These are phyloP conservation scores for Testicularia cyperi DNA, from an alignment of 1,284 basidiomycete species.

Conservation along the genomic window DNA sequence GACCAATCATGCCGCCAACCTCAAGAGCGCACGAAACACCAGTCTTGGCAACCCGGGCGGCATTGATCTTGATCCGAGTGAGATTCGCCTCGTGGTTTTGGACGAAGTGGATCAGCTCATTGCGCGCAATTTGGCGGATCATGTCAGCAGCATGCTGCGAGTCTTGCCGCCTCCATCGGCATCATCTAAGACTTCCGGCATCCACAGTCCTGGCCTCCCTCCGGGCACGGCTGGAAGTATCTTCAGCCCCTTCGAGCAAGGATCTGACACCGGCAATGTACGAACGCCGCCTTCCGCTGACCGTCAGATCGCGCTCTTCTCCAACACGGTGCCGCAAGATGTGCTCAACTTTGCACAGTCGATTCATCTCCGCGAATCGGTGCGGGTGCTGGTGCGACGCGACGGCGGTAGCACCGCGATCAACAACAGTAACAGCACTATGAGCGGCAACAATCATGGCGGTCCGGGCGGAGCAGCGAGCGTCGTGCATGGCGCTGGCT, in stretches of 20 bases:
- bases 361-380: slow-evolving; percentile 88
- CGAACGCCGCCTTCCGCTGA: slow-evolving; percentile 62
- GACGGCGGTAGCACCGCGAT: slow-evolving; percentile 66
- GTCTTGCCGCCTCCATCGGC: slow-evolving; percentile 73
- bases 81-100: slow-evolving; percentile 86
- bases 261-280: no score
- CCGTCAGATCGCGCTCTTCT: slow-evolving; percentile 93
- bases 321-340: slow-evolving; percentile 89
- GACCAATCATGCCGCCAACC: slow-evolving; percentile 62
- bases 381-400: slow-evolving; percentile 91
- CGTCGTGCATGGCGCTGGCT: slow-evolving; percentile 6
- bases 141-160: slow-evolving; percentile 87
- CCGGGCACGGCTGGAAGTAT: slow-evolving; percentile 8
- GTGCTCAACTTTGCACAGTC: slow-evolving; percentile 83
- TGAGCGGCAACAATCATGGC: slow-evolving; percentile 1
- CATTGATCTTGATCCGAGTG: no score
- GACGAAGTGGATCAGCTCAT: slow-evolving; percentile 98
- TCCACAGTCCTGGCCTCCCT: slow-evolving; percentile 21
- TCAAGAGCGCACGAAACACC: slow-evolving; percentile 6
- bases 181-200: slow-evolving; percentile 4
- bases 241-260: slow-evolving; percentile 64
- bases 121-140: slow-evolving; percentile 91
- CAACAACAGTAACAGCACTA: slow-evolving; percentile 3
- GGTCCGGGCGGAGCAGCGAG: slow-evolving; percentile 6
- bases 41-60: no score